These are phyloP conservation scores for Aspergillus coremiiformis DNA, from an alignment of 495 filamentous ascomycete genomes.

Conservation along the genomic window DNA sequence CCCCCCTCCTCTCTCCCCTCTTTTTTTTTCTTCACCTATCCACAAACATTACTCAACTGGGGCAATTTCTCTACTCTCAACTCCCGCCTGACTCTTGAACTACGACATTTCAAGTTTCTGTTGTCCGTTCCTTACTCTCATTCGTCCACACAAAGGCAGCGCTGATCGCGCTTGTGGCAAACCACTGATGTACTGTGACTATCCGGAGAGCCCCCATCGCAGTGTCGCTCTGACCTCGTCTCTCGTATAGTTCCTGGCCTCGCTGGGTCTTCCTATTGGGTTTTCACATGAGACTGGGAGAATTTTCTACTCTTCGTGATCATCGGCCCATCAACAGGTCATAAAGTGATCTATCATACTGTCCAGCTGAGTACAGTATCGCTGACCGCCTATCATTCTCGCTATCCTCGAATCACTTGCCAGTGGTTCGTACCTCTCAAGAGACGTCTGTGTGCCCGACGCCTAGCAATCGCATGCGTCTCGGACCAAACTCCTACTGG, in stretches of 20 bases:
- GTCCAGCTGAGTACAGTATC: background rate
- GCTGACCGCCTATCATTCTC: constrained; percentile 19
- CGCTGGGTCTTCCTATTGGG: background rate
- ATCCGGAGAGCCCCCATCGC: background rate
- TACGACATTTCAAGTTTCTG: background rate
- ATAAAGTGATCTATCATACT: background rate
- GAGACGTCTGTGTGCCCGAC: constrained; percentile 22
- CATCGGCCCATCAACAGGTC: background rate
- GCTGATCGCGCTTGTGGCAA: constrained; percentile 6
- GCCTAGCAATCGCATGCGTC: constrained; percentile 10
- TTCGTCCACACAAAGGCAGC: background rate
- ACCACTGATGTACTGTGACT: background rate
- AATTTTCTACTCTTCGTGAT: background rate
- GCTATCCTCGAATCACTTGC: background rate
- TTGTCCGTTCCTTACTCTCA: background rate
- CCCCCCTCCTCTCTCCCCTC: too few species aligned
- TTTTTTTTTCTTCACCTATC: background rate
- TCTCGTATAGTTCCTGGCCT: background rate
- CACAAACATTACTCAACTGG: too few species aligned
- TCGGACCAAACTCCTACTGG: background rate
- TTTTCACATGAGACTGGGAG: constrained; percentile 1
- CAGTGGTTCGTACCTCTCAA: background rate
- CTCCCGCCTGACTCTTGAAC: background rate
- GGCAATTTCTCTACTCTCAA: background rate
- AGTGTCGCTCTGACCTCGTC: background rate